Evolutionary conservation across 805 yeast genomes (phyloP).

Genomic region (Yamadazyma ubonensis): DNA sequence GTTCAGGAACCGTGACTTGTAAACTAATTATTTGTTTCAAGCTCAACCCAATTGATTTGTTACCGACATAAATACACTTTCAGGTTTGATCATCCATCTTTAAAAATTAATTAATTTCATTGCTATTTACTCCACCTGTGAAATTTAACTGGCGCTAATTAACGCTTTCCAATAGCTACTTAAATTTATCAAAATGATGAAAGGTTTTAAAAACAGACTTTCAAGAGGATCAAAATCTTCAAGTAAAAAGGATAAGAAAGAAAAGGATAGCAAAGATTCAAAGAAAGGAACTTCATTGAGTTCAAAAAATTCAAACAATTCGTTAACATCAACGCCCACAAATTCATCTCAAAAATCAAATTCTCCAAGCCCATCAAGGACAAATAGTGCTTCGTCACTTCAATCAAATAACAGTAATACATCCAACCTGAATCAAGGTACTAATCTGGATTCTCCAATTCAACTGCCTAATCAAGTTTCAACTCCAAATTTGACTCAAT

Average conservation of each 20-base stretch:
- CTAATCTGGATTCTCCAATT: constrained; percentile 21
- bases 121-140: too few species aligned
- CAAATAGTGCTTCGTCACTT: constrained; percentile 26
- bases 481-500: constrained; percentile 3
- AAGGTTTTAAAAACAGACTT: constrained; percentile 47
- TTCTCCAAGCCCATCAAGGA: constrained; percentile 37
- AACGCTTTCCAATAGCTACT: too few species aligned
- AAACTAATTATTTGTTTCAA: not conserved
- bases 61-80: not conserved
- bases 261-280: constrained; percentile 21
- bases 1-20: not conserved
- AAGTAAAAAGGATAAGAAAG: constrained; percentile 38
- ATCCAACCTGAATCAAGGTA: too few species aligned
- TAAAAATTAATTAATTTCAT: too few species aligned
- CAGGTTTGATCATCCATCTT: too few species aligned
- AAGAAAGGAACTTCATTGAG: constrained; percentile 10
- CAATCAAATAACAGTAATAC: too few species aligned
- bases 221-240: constrained; percentile 36
- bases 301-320: constrained; percentile 14
- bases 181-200: constrained; percentile 35
- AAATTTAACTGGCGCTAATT: too few species aligned
- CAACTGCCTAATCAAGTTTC: constrained; percentile 16
- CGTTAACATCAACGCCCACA: constrained; percentile 18
- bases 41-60: constrained; percentile 3
- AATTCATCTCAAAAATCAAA: constrained; percentile 21